Evolutionary conservation across 2,329 filamentous ascomycete species (phyloP).

Genomic region (Trichophyton mentagrophytes): DNA sequence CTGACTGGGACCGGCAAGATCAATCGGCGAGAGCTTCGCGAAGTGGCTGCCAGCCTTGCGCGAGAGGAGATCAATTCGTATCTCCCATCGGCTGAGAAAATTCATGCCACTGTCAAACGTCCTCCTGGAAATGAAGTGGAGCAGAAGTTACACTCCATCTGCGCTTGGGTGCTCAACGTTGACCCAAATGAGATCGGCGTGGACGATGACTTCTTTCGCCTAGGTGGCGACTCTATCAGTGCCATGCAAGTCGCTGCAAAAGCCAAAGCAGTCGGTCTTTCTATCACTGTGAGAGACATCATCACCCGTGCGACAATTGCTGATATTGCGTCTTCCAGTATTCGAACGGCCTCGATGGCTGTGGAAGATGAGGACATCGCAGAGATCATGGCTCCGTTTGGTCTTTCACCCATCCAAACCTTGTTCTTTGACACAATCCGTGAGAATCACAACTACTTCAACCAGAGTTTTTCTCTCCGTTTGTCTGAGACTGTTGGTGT

Average conservation of each 20-base stretch:
- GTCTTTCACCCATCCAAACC: no score
- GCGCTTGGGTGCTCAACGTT: not conserved
- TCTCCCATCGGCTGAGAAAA: not conserved
- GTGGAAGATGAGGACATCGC: no score
- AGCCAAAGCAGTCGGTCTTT: not conserved
- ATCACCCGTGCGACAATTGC: not conserved
- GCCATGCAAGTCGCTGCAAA: conserved; percentile 19
- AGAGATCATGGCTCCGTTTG: no score
- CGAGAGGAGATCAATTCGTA: not conserved
- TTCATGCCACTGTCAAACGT: not conserved
- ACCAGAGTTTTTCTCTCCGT: no score
- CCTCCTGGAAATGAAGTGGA: not conserved
- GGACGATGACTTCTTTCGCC: conserved; percentile 5
- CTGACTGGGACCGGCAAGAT: conserved; percentile 25
- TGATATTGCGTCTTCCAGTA: not conserved
- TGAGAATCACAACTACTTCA: no score
- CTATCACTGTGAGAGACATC: conserved; percentile 6
- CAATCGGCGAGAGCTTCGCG: not conserved
- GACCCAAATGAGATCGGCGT: not conserved
- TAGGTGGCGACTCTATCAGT: conserved; percentile 29
- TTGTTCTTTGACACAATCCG: no score
- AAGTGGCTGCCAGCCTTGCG: not conserved
- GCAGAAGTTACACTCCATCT: not conserved
- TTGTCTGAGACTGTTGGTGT: no score
- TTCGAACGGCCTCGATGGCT: no score